These are phyloP conservation scores for Aegilops tauschii DNA, from an alignment of 176 grass and related monocot species.

Conservation along the genomic window DNA sequence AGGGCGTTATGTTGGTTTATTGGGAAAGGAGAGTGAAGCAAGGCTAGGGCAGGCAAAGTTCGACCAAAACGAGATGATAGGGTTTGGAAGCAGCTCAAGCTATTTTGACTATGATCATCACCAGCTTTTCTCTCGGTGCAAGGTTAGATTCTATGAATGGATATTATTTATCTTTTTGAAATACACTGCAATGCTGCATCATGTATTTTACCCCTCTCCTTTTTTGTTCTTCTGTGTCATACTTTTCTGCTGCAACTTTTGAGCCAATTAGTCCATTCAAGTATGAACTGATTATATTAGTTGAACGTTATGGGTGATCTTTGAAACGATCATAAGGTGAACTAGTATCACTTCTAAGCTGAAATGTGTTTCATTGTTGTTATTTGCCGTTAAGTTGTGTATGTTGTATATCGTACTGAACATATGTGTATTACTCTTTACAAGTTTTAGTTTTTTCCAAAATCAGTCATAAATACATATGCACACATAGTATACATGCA, in stretches of 20 bases:
- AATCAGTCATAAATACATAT: not conserved
- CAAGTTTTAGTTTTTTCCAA: not conserved
- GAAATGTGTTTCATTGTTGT: not conserved
- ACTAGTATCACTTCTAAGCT: not conserved
- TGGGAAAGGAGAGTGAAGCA: conserved; percentile 27
- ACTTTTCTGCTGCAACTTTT: not conserved
- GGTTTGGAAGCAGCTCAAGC: conserved; percentile 57
- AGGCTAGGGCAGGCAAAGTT: not conserved
- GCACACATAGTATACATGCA: not conserved
- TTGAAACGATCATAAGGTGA: not conserved
- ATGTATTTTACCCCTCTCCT: not conserved
- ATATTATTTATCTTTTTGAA: not conserved
- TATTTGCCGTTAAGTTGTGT: not conserved
- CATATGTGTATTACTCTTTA: not conserved
- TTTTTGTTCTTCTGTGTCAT: not conserved
- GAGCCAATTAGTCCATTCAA: not conserved
- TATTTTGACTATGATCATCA: conserved; percentile 25
- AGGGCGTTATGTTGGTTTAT: conserved; percentile 63
- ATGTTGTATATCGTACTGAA: not conserved
- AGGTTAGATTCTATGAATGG: conserved; percentile 44
- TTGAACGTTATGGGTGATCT: not conserved
- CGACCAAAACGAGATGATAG: conserved; percentile 29
- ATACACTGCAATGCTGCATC: not conserved
- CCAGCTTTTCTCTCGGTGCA: conserved; percentile 48
- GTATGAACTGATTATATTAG: not conserved